A percentile compares a stretch with the other conserved stretches of the same genome.
Conservation (phyloP, 305 asterid genomes). For the Ajuga reptans region DNA sequence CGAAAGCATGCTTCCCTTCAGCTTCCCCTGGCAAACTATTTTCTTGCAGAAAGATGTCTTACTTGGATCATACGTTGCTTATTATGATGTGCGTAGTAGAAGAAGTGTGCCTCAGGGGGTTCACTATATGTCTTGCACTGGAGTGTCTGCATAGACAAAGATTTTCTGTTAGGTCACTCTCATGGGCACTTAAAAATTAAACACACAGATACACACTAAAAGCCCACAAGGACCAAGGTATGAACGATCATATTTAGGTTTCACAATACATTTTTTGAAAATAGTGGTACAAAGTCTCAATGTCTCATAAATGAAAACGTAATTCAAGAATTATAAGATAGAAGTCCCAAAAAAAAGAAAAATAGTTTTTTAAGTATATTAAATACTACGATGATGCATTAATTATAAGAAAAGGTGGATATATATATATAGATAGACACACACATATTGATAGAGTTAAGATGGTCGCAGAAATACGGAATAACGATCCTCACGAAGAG, state of each 20-base stretch:
- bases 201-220: neutral
- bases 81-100: conserved; percentile 79
- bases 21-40: conserved; percentile 65
- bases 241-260: no score
- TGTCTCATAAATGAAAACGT: neutral
- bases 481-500: no score
- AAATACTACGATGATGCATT: no score
- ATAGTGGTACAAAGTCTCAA: no score
- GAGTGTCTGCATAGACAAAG: conserved; percentile 51
- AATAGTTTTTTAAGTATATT: no score
- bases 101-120: conserved; percentile 66
- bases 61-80: conserved; percentile 84
- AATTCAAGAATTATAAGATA: neutral
- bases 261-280: no score
- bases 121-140: conserved; percentile 67
- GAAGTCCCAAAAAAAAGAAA: conserved; percentile 30
- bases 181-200: neutral
- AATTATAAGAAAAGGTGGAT: no score
- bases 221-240: neutral
- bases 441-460: no score
- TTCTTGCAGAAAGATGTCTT: conserved; percentile 47
- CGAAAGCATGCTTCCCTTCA: conserved; percentile 85
- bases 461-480: no score
- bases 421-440: no score
- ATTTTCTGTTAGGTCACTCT: neutral